Conservation (phyloP, 352 stramenopile species). For the Globisporangium spinosum region DNA sequence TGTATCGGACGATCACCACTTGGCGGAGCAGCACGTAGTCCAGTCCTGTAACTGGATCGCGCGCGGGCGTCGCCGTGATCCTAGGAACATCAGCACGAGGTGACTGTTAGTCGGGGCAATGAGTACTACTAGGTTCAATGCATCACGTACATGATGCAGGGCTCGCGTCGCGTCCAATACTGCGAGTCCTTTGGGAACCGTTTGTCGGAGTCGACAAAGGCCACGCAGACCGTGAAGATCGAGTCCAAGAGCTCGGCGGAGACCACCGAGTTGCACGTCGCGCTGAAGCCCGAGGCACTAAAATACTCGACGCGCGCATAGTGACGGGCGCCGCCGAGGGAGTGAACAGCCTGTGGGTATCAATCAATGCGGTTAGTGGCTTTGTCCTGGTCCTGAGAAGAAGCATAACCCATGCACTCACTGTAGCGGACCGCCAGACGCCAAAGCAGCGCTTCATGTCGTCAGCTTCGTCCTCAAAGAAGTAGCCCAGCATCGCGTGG, state of each 20-base stretch:
- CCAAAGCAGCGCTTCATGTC: background rate
- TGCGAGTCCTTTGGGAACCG: background rate
- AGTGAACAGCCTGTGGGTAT: background rate
- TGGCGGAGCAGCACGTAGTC: background rate
- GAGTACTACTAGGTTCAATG: no score
- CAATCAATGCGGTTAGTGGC: background rate
- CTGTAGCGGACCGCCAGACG: background rate
- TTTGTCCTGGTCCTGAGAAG: background rate
- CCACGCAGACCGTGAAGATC: background rate
- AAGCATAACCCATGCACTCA: background rate
- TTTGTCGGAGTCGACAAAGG: background rate
- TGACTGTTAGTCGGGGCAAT: no score
- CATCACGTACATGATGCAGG: background rate
- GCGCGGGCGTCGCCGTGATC: background rate
- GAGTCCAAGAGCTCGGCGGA: background rate
- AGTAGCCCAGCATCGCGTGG: background rate
- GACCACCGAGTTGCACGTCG: conserved; percentile 1
- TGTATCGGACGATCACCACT: background rate
- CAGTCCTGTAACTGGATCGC: background rate
- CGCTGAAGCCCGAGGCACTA: background rate
- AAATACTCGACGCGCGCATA: conserved; percentile 1
- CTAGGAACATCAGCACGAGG: background rate
- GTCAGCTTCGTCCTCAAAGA: background rate
- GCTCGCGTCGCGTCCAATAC: background rate
- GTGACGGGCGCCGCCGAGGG: background rate